A percentile compares a stretch with the other conserved stretches of the same genome.
These are phyloP conservation scores for Lipomyces starkeyi DNA, from an alignment of 805 yeast genomes.

Conservation along the genomic window DNA sequence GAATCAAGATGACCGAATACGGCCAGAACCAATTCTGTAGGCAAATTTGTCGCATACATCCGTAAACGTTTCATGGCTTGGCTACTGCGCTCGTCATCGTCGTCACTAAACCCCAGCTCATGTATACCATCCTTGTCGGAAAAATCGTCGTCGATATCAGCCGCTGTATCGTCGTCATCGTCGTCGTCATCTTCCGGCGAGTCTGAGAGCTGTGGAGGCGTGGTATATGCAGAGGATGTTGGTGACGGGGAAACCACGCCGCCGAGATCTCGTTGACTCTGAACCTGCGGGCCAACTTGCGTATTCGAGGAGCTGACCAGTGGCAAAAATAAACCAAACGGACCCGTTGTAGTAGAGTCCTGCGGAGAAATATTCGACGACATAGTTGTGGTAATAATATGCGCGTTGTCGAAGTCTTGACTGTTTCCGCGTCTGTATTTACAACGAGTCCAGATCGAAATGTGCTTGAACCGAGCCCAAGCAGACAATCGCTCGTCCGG, in stretches of 20 bases:
- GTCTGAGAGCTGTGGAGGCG: conserved; percentile 34
- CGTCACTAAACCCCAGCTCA: neutral
- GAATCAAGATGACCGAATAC: conserved; percentile 26
- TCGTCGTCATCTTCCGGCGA: conserved; percentile 35
- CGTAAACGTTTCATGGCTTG: conserved; percentile 1
- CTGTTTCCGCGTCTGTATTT: neutral
- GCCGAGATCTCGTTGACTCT: neutral
- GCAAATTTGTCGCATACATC: conserved; percentile 21
- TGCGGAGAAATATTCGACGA: neutral
- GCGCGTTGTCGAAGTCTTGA: neutral
- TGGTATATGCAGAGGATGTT: conserved; percentile 30
- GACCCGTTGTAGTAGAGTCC: conserved; percentile 1
- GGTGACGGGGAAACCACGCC: conserved; percentile 27
- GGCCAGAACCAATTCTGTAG: conserved; percentile 29
- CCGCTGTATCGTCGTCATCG: conserved; percentile 31
- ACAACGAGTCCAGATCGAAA: conserved; percentile 5
- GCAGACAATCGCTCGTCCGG: neutral
- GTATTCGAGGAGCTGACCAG: conserved; percentile 1
- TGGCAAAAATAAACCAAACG: neutral
- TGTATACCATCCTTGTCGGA: conserved; percentile 13
- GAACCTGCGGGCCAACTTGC: neutral
- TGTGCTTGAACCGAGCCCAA: neutral
- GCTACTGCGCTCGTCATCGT: conserved; percentile 10
- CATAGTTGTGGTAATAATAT: neutral
- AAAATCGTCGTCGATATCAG: conserved; percentile 11